These are phyloP conservation scores for Coelastrella sp. DNA, from an alignment of 139 green algal species.

Conservation along the genomic window DNA sequence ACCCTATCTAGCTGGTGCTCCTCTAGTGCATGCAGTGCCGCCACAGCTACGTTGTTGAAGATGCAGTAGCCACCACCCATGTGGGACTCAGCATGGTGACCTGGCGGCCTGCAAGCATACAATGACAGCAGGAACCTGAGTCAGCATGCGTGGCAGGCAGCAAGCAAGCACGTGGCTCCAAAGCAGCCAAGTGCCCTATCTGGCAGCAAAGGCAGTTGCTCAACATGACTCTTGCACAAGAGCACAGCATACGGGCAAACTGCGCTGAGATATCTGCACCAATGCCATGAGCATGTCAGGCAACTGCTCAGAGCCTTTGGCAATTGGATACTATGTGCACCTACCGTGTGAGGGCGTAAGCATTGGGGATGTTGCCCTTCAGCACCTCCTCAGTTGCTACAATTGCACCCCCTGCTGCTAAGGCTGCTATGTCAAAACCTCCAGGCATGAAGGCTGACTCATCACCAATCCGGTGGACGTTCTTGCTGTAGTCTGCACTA, in stretches of 20 bases:
- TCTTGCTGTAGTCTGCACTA: constrained; percentile 43
- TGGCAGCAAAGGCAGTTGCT: no score
- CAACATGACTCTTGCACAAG: no score
- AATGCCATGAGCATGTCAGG: neutral
- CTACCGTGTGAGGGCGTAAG: constrained; percentile 34
- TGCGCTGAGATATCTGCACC: neutral
- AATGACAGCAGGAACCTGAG: neutral
- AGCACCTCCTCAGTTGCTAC: constrained; percentile 66
- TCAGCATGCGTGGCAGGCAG: neutral
- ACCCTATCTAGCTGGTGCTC: constrained; percentile 61
- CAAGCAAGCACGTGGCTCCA: neutral
- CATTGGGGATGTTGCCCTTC: constrained; percentile 26
- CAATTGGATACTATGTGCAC: neutral
- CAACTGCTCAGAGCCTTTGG: no score
- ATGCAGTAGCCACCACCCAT: constrained; percentile 75
- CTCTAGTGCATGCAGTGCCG: constrained; percentile 62
- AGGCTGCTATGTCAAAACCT: constrained; percentile 59
- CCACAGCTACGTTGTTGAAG: constrained; percentile 85
- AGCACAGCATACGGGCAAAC: no score
- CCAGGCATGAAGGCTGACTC: constrained; percentile 55
- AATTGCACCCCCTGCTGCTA: constrained; percentile 69
- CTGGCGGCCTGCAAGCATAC: constrained; percentile 15
- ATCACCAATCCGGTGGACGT: constrained; percentile 49
- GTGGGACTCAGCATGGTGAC: constrained; percentile 40
- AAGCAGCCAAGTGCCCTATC: no score